Evolutionary conservation across 164 flowering plant genomes (phyloP).

Genomic region (Amborella trichopoda): DNA sequence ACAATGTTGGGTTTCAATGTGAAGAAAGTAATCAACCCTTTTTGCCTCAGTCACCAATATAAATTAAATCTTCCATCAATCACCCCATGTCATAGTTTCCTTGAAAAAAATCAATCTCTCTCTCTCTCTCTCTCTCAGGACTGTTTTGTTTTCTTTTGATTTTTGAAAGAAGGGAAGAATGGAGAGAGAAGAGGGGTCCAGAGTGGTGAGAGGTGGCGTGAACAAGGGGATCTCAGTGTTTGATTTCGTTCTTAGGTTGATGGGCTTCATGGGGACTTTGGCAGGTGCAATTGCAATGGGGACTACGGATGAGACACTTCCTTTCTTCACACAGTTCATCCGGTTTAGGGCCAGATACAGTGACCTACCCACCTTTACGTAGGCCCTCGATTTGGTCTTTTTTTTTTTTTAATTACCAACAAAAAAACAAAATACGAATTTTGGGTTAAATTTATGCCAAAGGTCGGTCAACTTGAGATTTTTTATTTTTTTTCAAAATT

Average conservation of each 20-base stretch:
- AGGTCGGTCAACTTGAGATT: neutral
- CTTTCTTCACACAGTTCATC: slow-evolving; percentile 80
- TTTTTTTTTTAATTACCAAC: neutral
- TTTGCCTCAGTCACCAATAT: too few species aligned
- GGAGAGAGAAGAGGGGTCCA: too few species aligned
- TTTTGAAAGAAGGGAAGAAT: too few species aligned
- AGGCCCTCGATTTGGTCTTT: slow-evolving; percentile 8
- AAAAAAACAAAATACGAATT: neutral
- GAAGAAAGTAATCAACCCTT: too few species aligned
- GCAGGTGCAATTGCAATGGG: slow-evolving; percentile 65
- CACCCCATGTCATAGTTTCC: too few species aligned
- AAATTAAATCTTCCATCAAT: too few species aligned
- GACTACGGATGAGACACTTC: slow-evolving; percentile 64
- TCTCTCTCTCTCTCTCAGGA: too few species aligned
- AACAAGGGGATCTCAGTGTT: slow-evolving; percentile 47
- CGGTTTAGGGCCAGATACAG: slow-evolving; percentile 71
- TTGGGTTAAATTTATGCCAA: neutral
- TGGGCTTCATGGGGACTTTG: slow-evolving; percentile 35
- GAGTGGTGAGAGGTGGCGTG: slow-evolving; percentile 22
- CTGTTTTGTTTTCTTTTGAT: too few species aligned
- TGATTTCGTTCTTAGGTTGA: slow-evolving; percentile 55
- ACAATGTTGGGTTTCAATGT: too few species aligned
- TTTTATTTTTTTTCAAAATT: neutral
- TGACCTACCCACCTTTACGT: slow-evolving; percentile 66
- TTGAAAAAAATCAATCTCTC: too few species aligned